Conservation (phyloP, 1,284 basidiomycete species). For the Inonotus hispidus region DNA sequence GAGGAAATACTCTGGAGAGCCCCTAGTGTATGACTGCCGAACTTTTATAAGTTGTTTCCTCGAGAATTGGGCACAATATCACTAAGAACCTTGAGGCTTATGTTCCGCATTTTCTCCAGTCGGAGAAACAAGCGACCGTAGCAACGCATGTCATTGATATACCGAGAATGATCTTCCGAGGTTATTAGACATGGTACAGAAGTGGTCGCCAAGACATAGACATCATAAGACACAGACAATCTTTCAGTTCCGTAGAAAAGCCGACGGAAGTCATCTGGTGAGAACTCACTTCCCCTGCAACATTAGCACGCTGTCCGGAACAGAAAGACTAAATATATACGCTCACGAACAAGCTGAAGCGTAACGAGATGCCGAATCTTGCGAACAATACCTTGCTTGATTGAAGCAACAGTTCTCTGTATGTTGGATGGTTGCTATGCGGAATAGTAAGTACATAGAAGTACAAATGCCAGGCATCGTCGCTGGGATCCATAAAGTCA, state of each 20-base stretch:
- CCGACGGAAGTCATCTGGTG: not conserved
- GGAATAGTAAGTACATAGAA: not conserved
- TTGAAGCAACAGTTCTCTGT: not conserved
- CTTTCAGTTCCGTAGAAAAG: not conserved
- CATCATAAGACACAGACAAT: conserved; percentile 2
- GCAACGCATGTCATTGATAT: not conserved
- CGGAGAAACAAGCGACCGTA: not conserved
- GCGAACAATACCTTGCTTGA: not conserved
- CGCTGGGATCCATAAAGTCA: not conserved
- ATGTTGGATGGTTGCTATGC: not conserved
- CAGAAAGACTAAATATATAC: not conserved
- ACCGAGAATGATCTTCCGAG: conserved; percentile 2
- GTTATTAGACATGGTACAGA: not conserved
- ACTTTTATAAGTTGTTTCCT: not conserved
- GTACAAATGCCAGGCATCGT: not conserved
- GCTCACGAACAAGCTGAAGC: not conserved
- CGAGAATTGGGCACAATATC: not conserved
- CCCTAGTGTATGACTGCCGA: not conserved
- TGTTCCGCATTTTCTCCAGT: conserved; percentile 4
- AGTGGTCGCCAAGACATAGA: not conserved
- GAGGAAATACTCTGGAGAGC: not conserved
- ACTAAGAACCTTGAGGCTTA: not conserved
- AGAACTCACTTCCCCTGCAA: not conserved
- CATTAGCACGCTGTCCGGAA: not conserved
- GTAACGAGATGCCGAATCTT: not conserved